Base-by-base conservation (phyloP, 2,329 filamentous ascomycete genomes). In the Pseudogymnoascus destructans region DNA sequence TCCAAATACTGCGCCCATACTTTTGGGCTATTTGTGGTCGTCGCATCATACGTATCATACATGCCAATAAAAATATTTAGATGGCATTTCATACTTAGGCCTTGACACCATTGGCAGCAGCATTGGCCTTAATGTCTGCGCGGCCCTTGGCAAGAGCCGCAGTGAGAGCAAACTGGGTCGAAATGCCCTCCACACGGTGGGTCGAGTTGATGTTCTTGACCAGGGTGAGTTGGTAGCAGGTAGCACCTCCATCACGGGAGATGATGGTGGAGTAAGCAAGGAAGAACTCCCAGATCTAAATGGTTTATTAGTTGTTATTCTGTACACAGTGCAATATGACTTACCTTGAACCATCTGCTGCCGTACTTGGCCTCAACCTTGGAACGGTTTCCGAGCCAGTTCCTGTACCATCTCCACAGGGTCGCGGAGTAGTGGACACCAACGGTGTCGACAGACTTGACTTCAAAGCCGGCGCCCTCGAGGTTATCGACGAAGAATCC, bases 391-490 rank as follows among this genome's bases (percentile, higher is more conserved):
- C 79, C 89, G 72, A 96, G 80, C 93, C 93, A 97, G 81, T 97
- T 97, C 65, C 93, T 81, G 79, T 97, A 97, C 93, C 93, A 97
- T 70, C 88, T 82, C 93, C 93, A 97, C 62, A 98, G 77, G 25
- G 93, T 97, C 57, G 90, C 90, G 56, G 89, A 95, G 77, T 96
- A 97, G 78, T 97, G 93, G 42, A 97, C 89, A 69, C 93, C 92
- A 67, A 97, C 81, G 46, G 92, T 97, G 72, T 98, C 93, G 63
- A 95, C 76, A 65, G 78, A 77, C 84, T 96, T 97, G 72, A 97
- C 77, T 74, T 97, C 93, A 67, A 89, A 95, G 35, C 89, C 89
- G 63, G 87, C 86, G 59, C 80, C 84, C 76, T 98, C 93, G 17
- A 96, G 81, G 70, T 83, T 84, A 72, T 89, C 83, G 66, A 95